Base-by-base conservation (phyloP, 345 rosid species). In the Arabis hirsuta region DNA sequence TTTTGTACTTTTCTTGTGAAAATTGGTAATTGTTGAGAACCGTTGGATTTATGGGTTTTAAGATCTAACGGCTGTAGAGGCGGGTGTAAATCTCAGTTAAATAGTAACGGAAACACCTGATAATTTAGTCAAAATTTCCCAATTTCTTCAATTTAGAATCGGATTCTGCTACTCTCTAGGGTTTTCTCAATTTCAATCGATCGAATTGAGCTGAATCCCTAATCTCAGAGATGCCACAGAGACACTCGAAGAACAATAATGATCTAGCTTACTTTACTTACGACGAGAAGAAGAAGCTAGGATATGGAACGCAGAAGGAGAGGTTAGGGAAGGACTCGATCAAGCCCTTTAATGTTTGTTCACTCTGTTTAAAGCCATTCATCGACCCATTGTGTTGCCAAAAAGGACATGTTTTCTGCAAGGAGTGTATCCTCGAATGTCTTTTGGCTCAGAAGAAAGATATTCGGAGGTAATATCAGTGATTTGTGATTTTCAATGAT, bases 171-270 rank as follows among this genome's bases (percentile, higher is more conserved):
- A 55, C 20, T 29, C 39, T 29, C 59, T 65, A 50, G 56, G 46
- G 44, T 12, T 65, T 47, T 47, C 2, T 16, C 9, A 14, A 44
- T 13, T 46, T 7, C 8, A 4, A 83, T 89, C 67, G 83, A 83
- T 34, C 88, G 90, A 16, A 47, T 89, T 84, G 83, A 68, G 93
- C 88, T 27, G 4, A 29, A 29, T 16, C 16, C 16, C 16, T 16
- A 16, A 16, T 16, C 16, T 16, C 16, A 16, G 16, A 16, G 87
- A 93, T 90, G 98, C 98, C 98, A 22, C 98, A 94, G 81, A 81
- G 99, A 73, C 99, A 95, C 76, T 95, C 97, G 44, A 95, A 91
- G 86, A 91, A 90, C 86, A 91, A 90, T 83, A 95, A 91, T 58
- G 99, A 95, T 77, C 84, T 91, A 65, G 96, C 99, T 2, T 95